Base-by-base conservation (phyloP, 768 basidiomycete genomes). In the Tremella fuciformis region DNA sequence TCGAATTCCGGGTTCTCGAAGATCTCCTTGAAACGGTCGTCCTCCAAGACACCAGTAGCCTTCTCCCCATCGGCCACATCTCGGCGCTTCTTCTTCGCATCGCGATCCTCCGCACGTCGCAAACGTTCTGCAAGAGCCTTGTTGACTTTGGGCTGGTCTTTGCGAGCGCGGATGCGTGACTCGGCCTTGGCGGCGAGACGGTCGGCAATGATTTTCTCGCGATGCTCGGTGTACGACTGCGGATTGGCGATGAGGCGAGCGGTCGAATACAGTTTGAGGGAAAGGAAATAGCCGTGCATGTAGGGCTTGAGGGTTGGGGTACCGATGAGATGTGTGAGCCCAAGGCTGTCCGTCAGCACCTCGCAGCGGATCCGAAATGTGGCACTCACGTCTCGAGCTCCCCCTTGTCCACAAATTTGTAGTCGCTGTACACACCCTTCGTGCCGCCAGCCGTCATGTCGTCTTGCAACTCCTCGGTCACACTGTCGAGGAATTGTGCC, bases 281-380 rank as follows among this genome's bases (percentile, higher is more conserved):
- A 89, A 62, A 97, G 78, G 80, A 99, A 98, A 84, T 93, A 98
- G 42, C 96, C 96, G 77, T 99, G 96, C 94, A 99, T 97, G 79
- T 98, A 99, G 3, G 96, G 96, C 77, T 94, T 94, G 81, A 98
- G 88, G 16, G 88, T 85, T 19, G 91, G 86, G 4, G 93, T 94
- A 51, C 96, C 96, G 64, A 96, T 80, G 67, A 99, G 89, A 75
- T 94, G 91, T 65, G 92, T 88, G 74, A 99, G 78, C n/a, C 92
- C 89, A 61, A 99, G 85, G 37, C 91, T 94, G 38, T 54, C 13
- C 42, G 13, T 46, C 42, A n/a, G 53, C 41, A 8, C 6, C 18
- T 46, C 29, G 8, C 24, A 19, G 3, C 19, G 6, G 16, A 21
- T 22, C 18, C n/a, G 7, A 8, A 50, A 21, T 1, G 1, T 50